Evolutionary conservation across 768 basidiomycete species (phyloP), one percentile per base, ranked within the genome.

Genomic region (Dioszegia crocea): DNA sequence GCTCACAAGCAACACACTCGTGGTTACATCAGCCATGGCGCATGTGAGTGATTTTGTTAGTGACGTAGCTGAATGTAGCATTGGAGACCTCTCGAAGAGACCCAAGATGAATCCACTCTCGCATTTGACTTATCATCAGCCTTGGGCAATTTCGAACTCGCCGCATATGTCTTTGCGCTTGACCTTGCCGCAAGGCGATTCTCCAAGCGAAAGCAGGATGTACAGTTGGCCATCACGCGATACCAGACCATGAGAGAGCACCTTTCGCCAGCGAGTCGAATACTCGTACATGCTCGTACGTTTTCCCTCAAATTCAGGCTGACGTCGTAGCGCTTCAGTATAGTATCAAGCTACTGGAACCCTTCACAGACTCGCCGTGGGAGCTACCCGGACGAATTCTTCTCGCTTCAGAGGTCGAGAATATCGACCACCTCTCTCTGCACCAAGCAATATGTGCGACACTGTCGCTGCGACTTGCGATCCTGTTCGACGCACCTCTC

Each of bases 401-500:
- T 16, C 9, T 23, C 2, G 4, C 26, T 16, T 12, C 21, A 8
- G 65, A 57, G 19, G 4, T 58, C 2, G 61, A 59, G 8, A 2
- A 2, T 6, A 24, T 60, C 44, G 24, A 36, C 11, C 43, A 24
- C 4, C 24, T 64, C 12, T 33, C 41, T 3, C 29, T 62, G 41
- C 57, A 61, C 40, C 29, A 23, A 17, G 60, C 52, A 5, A 38
- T 64, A n/a, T 46, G 43, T 17, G 17, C 45, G 9, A 50, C 31
- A 1, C 31, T 47, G 16, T 19, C 56, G 3, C 49, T 70, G 4
- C 57, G 68, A 1, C 54, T 64, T 1, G 63, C 68, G 12, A 48
- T 63, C 3, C 33, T 66, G 2, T 70, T 43, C 51, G 61, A 67
- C 45, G 68, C 65, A 1, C 63, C 68, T 6, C n/a, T 59, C 19